Evolutionary conservation across 2,329 filamentous ascomycete genomes (phyloP).

Genomic region (Penicillium sp.): DNA sequence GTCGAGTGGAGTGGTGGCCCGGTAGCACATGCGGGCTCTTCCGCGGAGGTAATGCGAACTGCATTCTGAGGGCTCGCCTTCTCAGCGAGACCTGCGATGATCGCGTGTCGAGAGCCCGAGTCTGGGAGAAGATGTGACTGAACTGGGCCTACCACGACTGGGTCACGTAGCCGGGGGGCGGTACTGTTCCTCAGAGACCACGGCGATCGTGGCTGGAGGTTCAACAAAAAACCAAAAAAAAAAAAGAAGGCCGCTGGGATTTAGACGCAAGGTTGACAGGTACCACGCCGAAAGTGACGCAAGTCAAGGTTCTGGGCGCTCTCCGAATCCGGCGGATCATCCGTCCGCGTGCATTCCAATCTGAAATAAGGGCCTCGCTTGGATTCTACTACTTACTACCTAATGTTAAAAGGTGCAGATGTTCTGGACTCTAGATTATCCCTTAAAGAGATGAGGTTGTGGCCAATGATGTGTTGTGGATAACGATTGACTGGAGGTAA

Average conservation of each 20-base stretch:
- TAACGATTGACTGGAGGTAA: too few relatives aligned
- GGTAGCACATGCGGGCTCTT: slow-evolving; percentile 72
- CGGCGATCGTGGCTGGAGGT: slow-evolving; percentile 10
- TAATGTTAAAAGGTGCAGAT: too few relatives aligned
- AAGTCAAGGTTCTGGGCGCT: slow-evolving; percentile 1
- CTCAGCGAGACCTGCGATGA: slow-evolving; percentile 14
- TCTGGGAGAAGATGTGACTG: too few relatives aligned
- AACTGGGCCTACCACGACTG: too few relatives aligned
- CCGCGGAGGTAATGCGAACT: slow-evolving; percentile 82
- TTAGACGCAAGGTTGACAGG: background rate
- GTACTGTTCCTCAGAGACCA: background rate
- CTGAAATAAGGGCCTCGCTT: too few relatives aligned
- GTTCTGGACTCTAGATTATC: too few relatives aligned
- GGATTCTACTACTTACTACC: background rate
- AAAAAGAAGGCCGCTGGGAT: background rate
- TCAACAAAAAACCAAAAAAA: background rate
- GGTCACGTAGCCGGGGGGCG: too few relatives aligned
- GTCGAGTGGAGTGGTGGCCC: slow-evolving; percentile 50
- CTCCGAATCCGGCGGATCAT: slow-evolving; percentile 11
- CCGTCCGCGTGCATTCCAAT: slow-evolving; percentile 11
- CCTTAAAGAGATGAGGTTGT: too few relatives aligned
- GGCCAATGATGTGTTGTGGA: too few relatives aligned
- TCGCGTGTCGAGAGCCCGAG: slow-evolving; percentile 10
- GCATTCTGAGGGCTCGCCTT: slow-evolving; percentile 51
- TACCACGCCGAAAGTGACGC: slow-evolving; percentile 1